A percentile compares a stretch with the other conserved stretches of the same genome.
Evolutionary conservation across 768 basidiomycete species (phyloP).

Genomic region (Cystoderma amianthinum): DNA sequence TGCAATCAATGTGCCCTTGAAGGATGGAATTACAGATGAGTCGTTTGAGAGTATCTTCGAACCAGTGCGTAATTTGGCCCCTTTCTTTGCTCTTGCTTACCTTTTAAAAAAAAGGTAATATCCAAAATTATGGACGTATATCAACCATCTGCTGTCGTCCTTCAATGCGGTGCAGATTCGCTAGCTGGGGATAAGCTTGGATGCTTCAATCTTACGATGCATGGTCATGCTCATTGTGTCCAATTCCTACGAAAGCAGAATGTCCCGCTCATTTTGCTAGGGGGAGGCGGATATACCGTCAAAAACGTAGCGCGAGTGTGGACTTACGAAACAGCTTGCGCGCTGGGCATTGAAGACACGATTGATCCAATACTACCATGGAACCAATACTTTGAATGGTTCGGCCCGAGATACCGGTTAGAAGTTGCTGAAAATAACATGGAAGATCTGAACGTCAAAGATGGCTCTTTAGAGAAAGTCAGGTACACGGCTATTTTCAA

Average conservation of each 20-base stretch:
- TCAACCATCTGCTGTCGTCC: constrained; percentile 78
- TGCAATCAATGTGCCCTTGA: constrained; percentile 86
- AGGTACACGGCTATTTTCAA: constrained; percentile 36
- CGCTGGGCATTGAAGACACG: constrained; percentile 76
- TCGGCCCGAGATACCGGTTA: constrained; percentile 89
- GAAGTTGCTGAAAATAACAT: constrained; percentile 91
- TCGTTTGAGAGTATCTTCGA: constrained; percentile 85
- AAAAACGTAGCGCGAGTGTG: constrained; percentile 94
- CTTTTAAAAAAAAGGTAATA: constrained; percentile 51
- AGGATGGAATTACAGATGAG: constrained; percentile 92
- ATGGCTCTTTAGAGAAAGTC: constrained; percentile 74
- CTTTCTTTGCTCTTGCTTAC: constrained; percentile 4
- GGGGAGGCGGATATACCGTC: constrained; percentile 95
- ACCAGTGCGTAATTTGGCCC: constrained; percentile 50
- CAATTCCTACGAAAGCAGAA: constrained; percentile 78
- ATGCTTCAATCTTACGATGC: constrained; percentile 93
- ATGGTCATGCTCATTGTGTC: constrained; percentile 90
- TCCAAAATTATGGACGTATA: constrained; percentile 82
- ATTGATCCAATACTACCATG: constrained; percentile 77
- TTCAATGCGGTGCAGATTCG: constrained; percentile 97
- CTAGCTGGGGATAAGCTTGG: constrained; percentile 93
- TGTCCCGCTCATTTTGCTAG: constrained; percentile 84
- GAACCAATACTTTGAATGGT: constrained; percentile 95
- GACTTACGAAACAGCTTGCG: constrained; percentile 96
- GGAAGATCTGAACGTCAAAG: constrained; percentile 85